Percentiles rank a stretch among this genome's conserved stretches.
Conservation (phyloP, 345 rosid species). For the Aegle marmelos region DNA sequence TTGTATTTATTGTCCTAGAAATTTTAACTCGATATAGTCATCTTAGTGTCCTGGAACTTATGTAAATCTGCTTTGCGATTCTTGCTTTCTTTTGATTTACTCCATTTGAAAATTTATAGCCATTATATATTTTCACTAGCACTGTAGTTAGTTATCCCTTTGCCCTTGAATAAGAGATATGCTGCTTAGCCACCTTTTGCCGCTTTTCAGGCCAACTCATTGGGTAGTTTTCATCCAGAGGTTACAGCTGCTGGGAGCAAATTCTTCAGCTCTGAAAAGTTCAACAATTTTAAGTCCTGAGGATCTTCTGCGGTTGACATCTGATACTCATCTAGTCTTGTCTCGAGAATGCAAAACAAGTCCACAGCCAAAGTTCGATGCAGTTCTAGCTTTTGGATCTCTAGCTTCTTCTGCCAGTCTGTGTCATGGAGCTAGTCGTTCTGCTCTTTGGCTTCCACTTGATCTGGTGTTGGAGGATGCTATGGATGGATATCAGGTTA, state of each 20-base stretch:
- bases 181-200: slow-evolving; percentile 12
- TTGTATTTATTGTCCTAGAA: background rate
- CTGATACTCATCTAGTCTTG: slow-evolving; percentile 35
- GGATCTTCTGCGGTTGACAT: slow-evolving; percentile 54
- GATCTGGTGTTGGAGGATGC: slow-evolving; percentile 90
- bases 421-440: slow-evolving; percentile 65
- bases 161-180: background rate
- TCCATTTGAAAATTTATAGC: background rate
- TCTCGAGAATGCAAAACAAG: slow-evolving; percentile 45
- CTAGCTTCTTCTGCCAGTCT: slow-evolving; percentile 55
- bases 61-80: background rate
- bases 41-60: background rate
- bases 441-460: slow-evolving; percentile 94
- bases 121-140: background rate
- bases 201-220: slow-evolving; percentile 46
- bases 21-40: background rate
- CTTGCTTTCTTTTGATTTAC: background rate
- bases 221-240: slow-evolving; percentile 69
- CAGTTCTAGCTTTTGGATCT: slow-evolving; percentile 60
- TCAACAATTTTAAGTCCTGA: slow-evolving; percentile 44
- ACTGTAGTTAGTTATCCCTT: background rate
- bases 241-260: slow-evolving; percentile 50
- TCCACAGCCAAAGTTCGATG: slow-evolving; percentile 46
- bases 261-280: slow-evolving; percentile 56
- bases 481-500: slow-evolving; percentile 86